Base-by-base conservation (phyloP, 108 stramenopile species). In the Skeletonema costatum region DNA sequence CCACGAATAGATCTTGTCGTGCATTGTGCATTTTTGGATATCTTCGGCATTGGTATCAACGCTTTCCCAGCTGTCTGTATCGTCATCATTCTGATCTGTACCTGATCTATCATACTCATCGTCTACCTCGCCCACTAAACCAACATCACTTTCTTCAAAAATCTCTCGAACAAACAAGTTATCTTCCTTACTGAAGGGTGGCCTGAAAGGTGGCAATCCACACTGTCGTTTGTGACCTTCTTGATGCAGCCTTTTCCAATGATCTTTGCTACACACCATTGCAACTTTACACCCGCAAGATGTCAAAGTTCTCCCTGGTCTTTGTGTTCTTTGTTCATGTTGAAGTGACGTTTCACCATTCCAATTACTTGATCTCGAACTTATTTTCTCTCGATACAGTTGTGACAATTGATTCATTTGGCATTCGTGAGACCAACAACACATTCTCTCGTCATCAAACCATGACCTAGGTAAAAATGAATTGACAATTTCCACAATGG, bases 1-100 rank as follows among this genome's bases (percentile, higher is more conserved):
- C 60, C 64, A 77, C 4, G 70, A 33, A 53, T 73, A 73, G 13
- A 77, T 77, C 64, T 48, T 44, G n/a, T 72, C 71, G 31, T 39
- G 68, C 17, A 2, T 77, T 48, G 58, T 35, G 10, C n/a, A 17
- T 19, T 35, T 48, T 30, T 39, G 35, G 8, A 16, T 42, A 7
- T 69, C 77, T 29, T 75, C 74, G 29, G 85, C 85, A n/a, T 85
- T 68, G 36, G 77, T 83, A 46, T 83, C 79, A 8, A 88, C 70
- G 50, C 87, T 88, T 70, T 88, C 87, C 87, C 87, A 88, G 44
- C 81, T 82, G 11, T 70, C 84, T 59, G 82, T 84, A 46, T 88
- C 84, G 3, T 56, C 53, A 0, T 56, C 53, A 25, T 56, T 56
- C 9, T 56, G 9, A 56, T 56, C 25, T 56, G 0, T 3, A 60